Conservation (phyloP, 306 rosid species). For the Pterocarpus santalinus region DNA sequence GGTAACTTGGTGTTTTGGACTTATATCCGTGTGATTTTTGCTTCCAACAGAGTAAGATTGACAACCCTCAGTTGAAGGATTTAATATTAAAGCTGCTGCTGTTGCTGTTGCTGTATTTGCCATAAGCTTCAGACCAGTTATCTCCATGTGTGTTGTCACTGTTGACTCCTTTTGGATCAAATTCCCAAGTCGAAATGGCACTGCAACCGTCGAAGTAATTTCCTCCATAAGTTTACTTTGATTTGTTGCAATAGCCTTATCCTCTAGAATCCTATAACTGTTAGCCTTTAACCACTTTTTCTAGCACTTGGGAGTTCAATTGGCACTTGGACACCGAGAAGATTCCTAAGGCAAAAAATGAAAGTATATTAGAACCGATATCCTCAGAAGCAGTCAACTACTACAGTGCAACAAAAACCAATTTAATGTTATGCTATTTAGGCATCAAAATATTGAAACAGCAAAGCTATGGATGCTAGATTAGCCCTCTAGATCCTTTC, state of each 20-base stretch:
- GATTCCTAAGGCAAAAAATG: slow-evolving; percentile 37
- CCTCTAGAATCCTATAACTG: slow-evolving; percentile 43
- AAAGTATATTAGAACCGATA: slow-evolving; percentile 24
- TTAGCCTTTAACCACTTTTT: slow-evolving; percentile 8
- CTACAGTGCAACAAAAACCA: background rate
- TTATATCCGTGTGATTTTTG: slow-evolving; percentile 33
- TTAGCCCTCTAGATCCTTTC: slow-evolving; percentile 42
- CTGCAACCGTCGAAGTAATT: slow-evolving; percentile 63
- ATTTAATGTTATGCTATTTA: slow-evolving; percentile 4
- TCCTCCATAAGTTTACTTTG: slow-evolving; percentile 63
- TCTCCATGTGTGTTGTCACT: slow-evolving; percentile 62
- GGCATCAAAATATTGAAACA: slow-evolving; percentile 38
- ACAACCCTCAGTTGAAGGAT: slow-evolving; percentile 47
- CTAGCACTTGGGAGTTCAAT: slow-evolving; percentile 40
- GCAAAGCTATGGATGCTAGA: slow-evolving; percentile 38
- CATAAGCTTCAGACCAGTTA: slow-evolving; percentile 66
- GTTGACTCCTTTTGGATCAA: slow-evolving; percentile 63
- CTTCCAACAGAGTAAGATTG: slow-evolving; percentile 54
- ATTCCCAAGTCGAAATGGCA: slow-evolving; percentile 67
- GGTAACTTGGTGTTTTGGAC: slow-evolving; percentile 39
- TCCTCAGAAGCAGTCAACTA: slow-evolving; percentile 35
- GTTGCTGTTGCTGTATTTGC: slow-evolving; percentile 54
- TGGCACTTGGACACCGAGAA: slow-evolving; percentile 27
- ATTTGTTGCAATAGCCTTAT: slow-evolving; percentile 49
- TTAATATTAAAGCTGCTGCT: slow-evolving; percentile 51